A percentile compares a stretch with the other conserved stretches of the same genome.
Evolutionary conservation across 306 rosid genomes (phyloP).

Genomic region (Quercus aquifolioides): DNA sequence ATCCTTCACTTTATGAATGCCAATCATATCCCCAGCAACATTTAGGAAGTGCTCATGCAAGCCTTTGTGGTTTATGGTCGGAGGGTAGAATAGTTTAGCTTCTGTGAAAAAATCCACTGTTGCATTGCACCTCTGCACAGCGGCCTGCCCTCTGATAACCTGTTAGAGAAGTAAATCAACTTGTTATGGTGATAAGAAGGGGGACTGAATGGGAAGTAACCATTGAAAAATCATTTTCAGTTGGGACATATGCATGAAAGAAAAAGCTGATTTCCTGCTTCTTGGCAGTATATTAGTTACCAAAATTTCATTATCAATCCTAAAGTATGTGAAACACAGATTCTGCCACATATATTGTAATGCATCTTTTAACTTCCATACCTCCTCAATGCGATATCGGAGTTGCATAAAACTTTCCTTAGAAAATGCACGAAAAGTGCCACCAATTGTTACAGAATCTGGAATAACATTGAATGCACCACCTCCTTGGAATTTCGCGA

Average conservation of each 20-base stretch:
- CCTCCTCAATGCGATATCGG: slow-evolving; percentile 63
- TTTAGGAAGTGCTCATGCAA: slow-evolving; percentile 54
- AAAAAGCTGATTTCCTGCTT: background rate
- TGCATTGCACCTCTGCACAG: slow-evolving; percentile 87
- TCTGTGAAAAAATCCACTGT: slow-evolving; percentile 49
- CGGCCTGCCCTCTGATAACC: slow-evolving; percentile 81
- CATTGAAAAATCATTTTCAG: background rate
- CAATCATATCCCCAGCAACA: slow-evolving; percentile 61
- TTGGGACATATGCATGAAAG: background rate
- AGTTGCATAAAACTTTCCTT: slow-evolving; percentile 48
- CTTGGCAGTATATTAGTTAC: background rate
- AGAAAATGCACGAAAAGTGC: slow-evolving; percentile 78
- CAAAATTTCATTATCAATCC: background rate
- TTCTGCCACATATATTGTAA: background rate
- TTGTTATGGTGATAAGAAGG: background rate
- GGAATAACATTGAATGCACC: slow-evolving; percentile 90
- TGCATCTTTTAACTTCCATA: slow-evolving; percentile 11
- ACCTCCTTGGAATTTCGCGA: slow-evolving; percentile 78
- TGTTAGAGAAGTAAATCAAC: slow-evolving; percentile 25
- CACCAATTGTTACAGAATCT: slow-evolving; percentile 82
- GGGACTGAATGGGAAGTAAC: background rate
- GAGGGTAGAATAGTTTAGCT: slow-evolving; percentile 43
- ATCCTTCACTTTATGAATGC: slow-evolving; percentile 44
- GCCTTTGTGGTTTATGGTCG: slow-evolving; percentile 50
- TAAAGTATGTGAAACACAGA: background rate